A percentile compares a stretch with the other conserved stretches of the same genome.
These are phyloP conservation scores for Aphanomyces stellatus DNA, from an alignment of 352 stramenopile genomes.

Conservation along the genomic window DNA sequence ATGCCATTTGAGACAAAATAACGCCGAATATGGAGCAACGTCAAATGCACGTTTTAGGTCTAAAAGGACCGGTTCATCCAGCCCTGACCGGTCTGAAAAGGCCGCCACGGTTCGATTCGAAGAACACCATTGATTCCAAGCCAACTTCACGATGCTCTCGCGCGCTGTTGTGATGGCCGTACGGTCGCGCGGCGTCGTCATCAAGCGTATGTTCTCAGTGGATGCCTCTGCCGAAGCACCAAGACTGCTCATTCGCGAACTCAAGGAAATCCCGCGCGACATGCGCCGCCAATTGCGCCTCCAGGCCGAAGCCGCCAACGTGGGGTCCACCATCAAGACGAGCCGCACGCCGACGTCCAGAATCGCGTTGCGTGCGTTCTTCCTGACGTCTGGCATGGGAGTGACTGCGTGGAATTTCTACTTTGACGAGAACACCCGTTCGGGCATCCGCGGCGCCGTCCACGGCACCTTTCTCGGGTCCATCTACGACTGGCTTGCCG, in stretches of 20 bases:
- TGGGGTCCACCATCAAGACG: constrained; percentile 33
- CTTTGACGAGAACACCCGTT: constrained; percentile 51
- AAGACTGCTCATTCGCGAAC: constrained; percentile 8
- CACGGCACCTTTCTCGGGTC: constrained; percentile 54
- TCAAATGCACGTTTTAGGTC: background rate
- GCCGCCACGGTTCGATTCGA: no score
- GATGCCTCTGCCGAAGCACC: background rate
- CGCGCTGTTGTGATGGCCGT: background rate
- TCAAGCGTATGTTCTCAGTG: constrained; percentile 17
- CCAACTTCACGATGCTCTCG: background rate
- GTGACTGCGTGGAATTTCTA: constrained; percentile 65
- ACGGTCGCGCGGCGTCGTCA: background rate
- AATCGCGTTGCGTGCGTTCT: constrained; percentile 56
- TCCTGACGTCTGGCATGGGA: constrained; percentile 53
- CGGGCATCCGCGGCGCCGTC: constrained; percentile 33
- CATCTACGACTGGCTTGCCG: constrained; percentile 43
- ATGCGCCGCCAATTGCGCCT: constrained; percentile 46
- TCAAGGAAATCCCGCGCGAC: constrained; percentile 49
- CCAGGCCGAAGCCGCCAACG: constrained; percentile 19
- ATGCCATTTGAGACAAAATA: no score
- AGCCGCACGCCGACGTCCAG: constrained; percentile 65
- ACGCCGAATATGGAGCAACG: no score
- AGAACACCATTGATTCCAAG: constrained; percentile 10
- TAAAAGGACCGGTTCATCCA: background rate
- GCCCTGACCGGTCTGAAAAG: background rate